Conservation (phyloP, 129 eudicot species). For the Artemisia argyi region DNA sequence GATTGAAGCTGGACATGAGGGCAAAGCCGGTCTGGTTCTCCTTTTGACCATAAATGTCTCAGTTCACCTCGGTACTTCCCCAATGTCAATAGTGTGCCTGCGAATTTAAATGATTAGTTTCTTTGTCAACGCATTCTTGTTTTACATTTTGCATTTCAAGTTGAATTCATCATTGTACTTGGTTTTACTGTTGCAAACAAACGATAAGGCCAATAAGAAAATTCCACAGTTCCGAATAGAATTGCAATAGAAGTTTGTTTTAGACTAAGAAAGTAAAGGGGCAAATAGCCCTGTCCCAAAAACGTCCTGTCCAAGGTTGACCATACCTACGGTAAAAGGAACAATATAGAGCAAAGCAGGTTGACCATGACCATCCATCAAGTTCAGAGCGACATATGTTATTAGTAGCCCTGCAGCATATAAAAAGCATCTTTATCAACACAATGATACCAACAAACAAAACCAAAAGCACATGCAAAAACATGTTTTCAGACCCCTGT, state of each 20-base stretch:
- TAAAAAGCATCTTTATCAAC: slow-evolving; percentile 15
- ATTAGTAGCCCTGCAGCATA: slow-evolving; percentile 69
- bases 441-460: slow-evolving; percentile 18
- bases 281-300: too few relatives aligned
- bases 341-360: slow-evolving; percentile 99
- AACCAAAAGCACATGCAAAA: not conserved
- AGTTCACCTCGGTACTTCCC: slow-evolving; percentile 78
- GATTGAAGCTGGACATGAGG: slow-evolving; percentile 75
- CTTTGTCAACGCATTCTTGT: not conserved
- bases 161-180: not conserved
- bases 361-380: slow-evolving; percentile 99
- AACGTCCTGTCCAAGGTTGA: not conserved
- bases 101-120: slow-evolving; percentile 15
- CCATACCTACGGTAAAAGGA: slow-evolving; percentile 81
- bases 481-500: slow-evolving; percentile 20
- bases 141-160: not conserved
- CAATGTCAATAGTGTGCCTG: slow-evolving; percentile 77
- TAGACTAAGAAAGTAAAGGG: too few relatives aligned
- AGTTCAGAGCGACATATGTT: slow-evolving; percentile 88
- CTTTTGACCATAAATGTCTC: slow-evolving; percentile 78
- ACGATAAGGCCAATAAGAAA: too few relatives aligned
- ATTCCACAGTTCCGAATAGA: too few relatives aligned
- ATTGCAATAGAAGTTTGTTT: too few relatives aligned
- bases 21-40: slow-evolving; percentile 82
- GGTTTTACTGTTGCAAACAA: not conserved